phyloP scores from a whole-genome alignment of 2,329 filamentous ascomycete species.

The Myotisia sp. region DNA sequence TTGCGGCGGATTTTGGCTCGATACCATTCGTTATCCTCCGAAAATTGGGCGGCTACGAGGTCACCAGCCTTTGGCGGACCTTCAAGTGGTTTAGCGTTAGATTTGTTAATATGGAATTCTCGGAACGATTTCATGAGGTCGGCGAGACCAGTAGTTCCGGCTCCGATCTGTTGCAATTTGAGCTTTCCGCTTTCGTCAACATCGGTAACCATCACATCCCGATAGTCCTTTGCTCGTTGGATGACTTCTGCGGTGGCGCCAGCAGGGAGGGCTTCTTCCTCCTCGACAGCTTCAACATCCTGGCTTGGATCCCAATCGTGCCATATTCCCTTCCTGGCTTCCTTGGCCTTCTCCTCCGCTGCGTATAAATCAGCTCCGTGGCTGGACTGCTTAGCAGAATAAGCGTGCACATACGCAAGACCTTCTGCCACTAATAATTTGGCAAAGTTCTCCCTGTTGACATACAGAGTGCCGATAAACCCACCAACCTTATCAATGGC shows the following conservation, averaged over 20 bases:
- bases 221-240: conserved; percentile 69
- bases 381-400: conserved; percentile 89
- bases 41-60: conserved; percentile 80
- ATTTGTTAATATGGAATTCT: conserved; percentile 72
- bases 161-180: conserved; percentile 82
- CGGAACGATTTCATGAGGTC: conserved; percentile 83
- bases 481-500: conserved; percentile 93
- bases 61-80: conserved; percentile 80
- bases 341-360: conserved; percentile 80
- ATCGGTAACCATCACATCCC: conserved; percentile 83
- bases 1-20: conserved; percentile 81
- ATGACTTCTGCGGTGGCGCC: conserved; percentile 42
- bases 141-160: conserved; percentile 70
- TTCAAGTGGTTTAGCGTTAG: conserved; percentile 60
- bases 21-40: conserved; percentile 84
- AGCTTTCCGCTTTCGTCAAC: conserved; percentile 68
- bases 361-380: conserved; percentile 76
- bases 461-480: conserved; percentile 87
- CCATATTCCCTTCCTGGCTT: conserved; percentile 77
- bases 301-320: conserved; percentile 85
- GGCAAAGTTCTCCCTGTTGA: conserved; percentile 91
- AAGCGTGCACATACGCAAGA: conserved; percentile 78
- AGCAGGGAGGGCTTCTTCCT: conserved; percentile 34
- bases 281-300: conserved; percentile 51
- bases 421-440: conserved; percentile 90